Evolutionary conservation across 1,284 basidiomycete species (phyloP).

Genomic region (Tausonia pullulans): DNA sequence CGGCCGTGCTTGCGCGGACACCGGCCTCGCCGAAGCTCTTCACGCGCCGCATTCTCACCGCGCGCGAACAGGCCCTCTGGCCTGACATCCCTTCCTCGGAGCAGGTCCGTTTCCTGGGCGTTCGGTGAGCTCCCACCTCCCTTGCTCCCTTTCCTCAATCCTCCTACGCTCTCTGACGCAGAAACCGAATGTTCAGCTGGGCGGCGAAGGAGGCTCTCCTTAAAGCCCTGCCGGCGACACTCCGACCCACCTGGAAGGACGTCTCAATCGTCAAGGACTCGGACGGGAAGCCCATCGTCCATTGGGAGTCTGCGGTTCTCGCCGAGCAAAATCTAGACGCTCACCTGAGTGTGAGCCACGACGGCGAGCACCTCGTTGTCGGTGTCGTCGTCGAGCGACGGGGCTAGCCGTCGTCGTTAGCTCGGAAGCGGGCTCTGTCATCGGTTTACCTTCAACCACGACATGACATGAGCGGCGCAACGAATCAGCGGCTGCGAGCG

Average conservation of each 20-base stretch:
- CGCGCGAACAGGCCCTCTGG: not conserved
- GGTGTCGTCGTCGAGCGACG: slow-evolving; percentile 18
- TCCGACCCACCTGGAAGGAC: slow-evolving; percentile 16
- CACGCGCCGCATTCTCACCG: slow-evolving; percentile 3
- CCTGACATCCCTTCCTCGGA: not conserved
- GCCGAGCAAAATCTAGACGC: slow-evolving; percentile 3
- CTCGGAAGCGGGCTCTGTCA: too few relatives aligned
- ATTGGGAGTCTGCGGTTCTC: slow-evolving; percentile 3
- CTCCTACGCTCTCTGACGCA: not conserved
- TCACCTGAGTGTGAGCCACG: slow-evolving; percentile 20
- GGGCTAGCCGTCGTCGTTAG: too few relatives aligned
- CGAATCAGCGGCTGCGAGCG: too few relatives aligned
- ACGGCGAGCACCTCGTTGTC: slow-evolving; percentile 19
- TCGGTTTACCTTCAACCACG: too few relatives aligned
- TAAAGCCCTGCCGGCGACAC: slow-evolving; percentile 22
- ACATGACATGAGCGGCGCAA: too few relatives aligned
- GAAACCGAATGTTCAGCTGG: slow-evolving; percentile 15
- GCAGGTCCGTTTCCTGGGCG: not conserved
- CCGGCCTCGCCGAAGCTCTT: not conserved
- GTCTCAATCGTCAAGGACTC: slow-evolving; percentile 13
- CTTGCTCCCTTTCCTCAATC: not conserved
- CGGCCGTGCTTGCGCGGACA: slow-evolving; percentile 1
- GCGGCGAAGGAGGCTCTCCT: slow-evolving; percentile 23
- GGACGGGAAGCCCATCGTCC: not conserved
- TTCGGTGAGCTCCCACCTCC: not conserved